phyloP scores from a whole-genome alignment of 2,329 filamentous ascomycete genomes.

The Amylocarpus encephaloides region DNA sequence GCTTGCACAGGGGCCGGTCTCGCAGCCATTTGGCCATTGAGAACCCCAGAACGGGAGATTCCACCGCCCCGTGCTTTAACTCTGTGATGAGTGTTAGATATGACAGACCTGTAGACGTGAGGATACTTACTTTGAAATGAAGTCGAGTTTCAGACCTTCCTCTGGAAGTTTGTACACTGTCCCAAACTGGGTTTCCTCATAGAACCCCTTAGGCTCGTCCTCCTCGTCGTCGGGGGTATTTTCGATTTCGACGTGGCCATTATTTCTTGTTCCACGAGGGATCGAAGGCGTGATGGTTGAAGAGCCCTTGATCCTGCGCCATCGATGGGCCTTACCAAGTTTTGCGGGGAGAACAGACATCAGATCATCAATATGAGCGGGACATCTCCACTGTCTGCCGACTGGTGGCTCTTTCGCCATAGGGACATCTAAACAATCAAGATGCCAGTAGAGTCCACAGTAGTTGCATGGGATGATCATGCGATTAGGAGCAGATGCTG shows the following conservation, averaged over 20 bases:
- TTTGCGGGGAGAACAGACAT: slow-evolving; percentile 51
- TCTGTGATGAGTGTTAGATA: slow-evolving; percentile 17
- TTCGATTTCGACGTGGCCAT: slow-evolving; percentile 66
- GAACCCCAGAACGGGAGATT: slow-evolving; percentile 1
- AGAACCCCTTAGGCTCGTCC: slow-evolving; percentile 44
- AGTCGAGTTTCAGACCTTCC: slow-evolving; percentile 61
- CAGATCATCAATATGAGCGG: slow-evolving; percentile 75
- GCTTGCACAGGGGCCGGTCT: slow-evolving; percentile 14
- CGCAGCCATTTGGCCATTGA: slow-evolving; percentile 3
- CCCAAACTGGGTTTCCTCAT: slow-evolving; percentile 55
- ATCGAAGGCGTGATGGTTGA: slow-evolving; percentile 46
- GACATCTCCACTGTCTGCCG: slow-evolving; percentile 77
- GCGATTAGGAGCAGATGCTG: slow-evolving; percentile 51
- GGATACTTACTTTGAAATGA: slow-evolving; percentile 55
- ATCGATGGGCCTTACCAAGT: slow-evolving; percentile 54
- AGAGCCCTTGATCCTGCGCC: slow-evolving; percentile 53
- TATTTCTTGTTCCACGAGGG: slow-evolving; percentile 61
- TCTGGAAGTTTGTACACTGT: slow-evolving; percentile 58
- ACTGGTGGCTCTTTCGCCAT: slow-evolving; percentile 70
- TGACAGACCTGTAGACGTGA: background rate
- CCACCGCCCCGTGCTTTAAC: slow-evolving; percentile 15
- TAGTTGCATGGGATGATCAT: slow-evolving; percentile 81
- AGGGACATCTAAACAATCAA: slow-evolving; percentile 86
- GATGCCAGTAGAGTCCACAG: slow-evolving; percentile 79
- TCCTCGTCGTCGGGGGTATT: slow-evolving; percentile 50